phyloP scores from a whole-genome alignment of 2,329 filamentous ascomycete species.

The Boeremia lycopersici region DNA sequence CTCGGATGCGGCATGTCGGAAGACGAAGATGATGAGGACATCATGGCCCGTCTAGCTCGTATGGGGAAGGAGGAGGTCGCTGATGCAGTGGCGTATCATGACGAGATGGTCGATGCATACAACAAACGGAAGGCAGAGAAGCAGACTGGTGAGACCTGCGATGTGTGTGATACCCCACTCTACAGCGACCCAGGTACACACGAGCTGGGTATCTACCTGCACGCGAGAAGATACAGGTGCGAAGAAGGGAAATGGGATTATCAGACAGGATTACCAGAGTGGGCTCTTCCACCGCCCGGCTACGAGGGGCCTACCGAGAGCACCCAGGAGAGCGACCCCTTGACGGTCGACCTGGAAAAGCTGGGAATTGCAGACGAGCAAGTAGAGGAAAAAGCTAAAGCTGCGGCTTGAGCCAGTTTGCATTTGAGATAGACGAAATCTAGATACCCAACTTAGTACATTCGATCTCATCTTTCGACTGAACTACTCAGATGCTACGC shows the following conservation, averaged over 20 bases:
- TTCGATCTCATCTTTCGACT: background rate
- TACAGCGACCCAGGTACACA: conserved; percentile 92
- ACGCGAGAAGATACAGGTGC: conserved; percentile 89
- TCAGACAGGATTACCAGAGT: conserved; percentile 79
- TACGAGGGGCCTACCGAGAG: conserved; percentile 73
- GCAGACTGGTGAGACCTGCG: conserved; percentile 84
- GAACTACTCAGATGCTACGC: background rate
- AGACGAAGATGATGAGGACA: conserved; percentile 81
- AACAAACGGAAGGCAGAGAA: conserved; percentile 90
- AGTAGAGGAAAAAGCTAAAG: background rate
- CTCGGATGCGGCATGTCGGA: conserved; percentile 73
- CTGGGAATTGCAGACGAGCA: conserved; percentile 44
- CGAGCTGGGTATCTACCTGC: conserved; percentile 91
- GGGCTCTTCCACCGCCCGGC: conserved; percentile 82
- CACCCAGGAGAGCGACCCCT: conserved; percentile 55
- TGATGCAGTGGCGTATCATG: conserved; percentile 89
- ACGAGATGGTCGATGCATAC: conserved; percentile 90
- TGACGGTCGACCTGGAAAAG: conserved; percentile 52
- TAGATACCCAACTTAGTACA: conserved; percentile 6
- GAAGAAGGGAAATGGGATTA: conserved; percentile 85
- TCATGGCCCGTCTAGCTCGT: conserved; percentile 80
- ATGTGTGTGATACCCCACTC: conserved; percentile 81
- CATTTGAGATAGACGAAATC: background rate
- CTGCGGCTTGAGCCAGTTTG: background rate
- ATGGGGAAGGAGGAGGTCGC: conserved; percentile 97